A percentile compares a stretch with the other conserved stretches of the same genome.
Evolutionary conservation across 768 basidiomycete species (phyloP).

Genomic region (Bullera alba): DNA sequence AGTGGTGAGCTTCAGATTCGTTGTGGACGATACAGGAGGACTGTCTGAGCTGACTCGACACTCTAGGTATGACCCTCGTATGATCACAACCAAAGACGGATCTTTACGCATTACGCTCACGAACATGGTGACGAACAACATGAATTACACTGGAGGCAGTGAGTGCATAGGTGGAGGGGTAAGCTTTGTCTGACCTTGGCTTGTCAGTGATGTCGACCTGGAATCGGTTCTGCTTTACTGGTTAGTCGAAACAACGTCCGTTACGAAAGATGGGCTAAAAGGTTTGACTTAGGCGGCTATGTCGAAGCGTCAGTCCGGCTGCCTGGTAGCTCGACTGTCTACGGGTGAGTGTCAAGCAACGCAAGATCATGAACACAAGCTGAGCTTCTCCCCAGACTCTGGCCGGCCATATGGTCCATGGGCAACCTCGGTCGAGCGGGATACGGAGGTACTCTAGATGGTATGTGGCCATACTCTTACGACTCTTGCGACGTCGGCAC

Average conservation of each 20-base stretch:
- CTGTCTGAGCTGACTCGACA: no score
- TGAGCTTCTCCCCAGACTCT: constrained; percentile 11
- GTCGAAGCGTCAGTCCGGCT: constrained; percentile 28
- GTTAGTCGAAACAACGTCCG: no score
- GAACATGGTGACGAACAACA: constrained; percentile 21
- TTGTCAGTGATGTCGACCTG: constrained; percentile 36
- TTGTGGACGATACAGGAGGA: no score
- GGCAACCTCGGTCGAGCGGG: constrained; percentile 48
- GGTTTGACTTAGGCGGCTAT: background rate
- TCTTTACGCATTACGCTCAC: constrained; percentile 41
- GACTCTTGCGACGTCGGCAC: constrained; percentile 85
- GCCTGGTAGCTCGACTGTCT: constrained; percentile 42
- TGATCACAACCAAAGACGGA: constrained; percentile 46
- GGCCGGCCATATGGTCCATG: constrained; percentile 44
- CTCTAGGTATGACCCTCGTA: constrained; percentile 48
- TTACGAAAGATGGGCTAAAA: constrained; percentile 6
- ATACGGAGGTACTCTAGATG: constrained; percentile 40
- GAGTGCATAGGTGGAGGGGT: no score
- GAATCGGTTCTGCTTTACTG: constrained; percentile 44
- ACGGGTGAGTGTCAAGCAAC: constrained; percentile 16
- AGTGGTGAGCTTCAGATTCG: no score
- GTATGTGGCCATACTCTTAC: constrained; percentile 47
- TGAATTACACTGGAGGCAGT: constrained; percentile 40
- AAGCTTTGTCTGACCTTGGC: no score
- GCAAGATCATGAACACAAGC: background rate